Conservation (phyloP, 2,329 filamentous ascomycete species). For the Colletotrichum limetticola region DNA sequence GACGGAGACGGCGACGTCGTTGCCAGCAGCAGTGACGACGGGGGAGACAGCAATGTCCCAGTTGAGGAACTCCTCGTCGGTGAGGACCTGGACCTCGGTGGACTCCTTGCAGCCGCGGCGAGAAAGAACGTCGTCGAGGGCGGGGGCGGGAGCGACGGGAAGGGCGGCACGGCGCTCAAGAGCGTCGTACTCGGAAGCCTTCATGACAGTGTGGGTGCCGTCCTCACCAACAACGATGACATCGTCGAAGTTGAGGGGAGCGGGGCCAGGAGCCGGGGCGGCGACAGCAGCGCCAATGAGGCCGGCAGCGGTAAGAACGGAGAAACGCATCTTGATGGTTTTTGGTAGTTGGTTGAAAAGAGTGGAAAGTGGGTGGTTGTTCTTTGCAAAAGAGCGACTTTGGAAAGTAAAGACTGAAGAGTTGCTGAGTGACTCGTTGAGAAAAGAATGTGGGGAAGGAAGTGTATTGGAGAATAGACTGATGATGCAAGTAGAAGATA, state of each 20-base stretch:
- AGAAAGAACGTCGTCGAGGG: slow-evolving; percentile 2
- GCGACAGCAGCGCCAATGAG: slow-evolving; percentile 19
- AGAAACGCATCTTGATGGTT: slow-evolving; percentile 30
- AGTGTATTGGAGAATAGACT: slow-evolving; percentile 30
- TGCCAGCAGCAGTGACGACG: slow-evolving; percentile 44
- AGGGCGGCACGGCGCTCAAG: slow-evolving; percentile 31
- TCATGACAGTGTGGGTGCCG: slow-evolving; percentile 40
- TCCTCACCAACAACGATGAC: slow-evolving; percentile 40
- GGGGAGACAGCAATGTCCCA: slow-evolving; percentile 52
- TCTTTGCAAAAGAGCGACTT: slow-evolving; percentile 27
- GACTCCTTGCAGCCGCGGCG: slow-evolving; percentile 36
- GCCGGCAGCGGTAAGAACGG: slow-evolving; percentile 19
- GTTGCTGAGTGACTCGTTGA: slow-evolving; percentile 1
- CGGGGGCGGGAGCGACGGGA: slow-evolving; percentile 10
- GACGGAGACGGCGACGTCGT: slow-evolving; percentile 43
- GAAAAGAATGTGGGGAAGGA: slow-evolving; percentile 27
- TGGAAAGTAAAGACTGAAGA: slow-evolving; percentile 31
- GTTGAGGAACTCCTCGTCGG: slow-evolving; percentile 45
- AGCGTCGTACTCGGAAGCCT: slow-evolving; percentile 39
- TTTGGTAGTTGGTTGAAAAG: not conserved
- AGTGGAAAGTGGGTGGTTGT: not conserved
- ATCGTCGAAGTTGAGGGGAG: slow-evolving; percentile 38
- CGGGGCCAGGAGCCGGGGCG: slow-evolving; percentile 5
- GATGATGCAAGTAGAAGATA: slow-evolving; percentile 6
- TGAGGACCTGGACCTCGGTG: slow-evolving; percentile 40